Evolutionary conservation across 179 eudicot species (phyloP).

Genomic region (Drosera spatulata): DNA sequence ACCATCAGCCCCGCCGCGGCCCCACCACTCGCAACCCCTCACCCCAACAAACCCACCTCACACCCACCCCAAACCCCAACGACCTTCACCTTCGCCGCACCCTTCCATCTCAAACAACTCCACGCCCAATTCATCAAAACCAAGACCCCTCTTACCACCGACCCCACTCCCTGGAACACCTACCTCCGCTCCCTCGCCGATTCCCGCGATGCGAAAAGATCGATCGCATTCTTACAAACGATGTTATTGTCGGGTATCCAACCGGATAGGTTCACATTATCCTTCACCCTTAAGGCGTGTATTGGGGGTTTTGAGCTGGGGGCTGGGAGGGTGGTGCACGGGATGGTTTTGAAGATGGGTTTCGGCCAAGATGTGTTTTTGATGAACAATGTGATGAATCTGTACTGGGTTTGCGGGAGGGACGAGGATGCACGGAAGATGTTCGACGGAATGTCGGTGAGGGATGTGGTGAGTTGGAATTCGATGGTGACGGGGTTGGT

Average conservation of each 20-base stretch:
- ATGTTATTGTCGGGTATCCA: conserved; percentile 11
- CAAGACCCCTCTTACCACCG: conserved; percentile 7
- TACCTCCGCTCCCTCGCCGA: conserved; percentile 21
- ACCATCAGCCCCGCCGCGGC: no score
- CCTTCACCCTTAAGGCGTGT: conserved; percentile 38
- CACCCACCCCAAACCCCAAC: conserved; percentile 17
- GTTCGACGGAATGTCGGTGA: conserved; percentile 34
- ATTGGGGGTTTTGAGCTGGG: conserved; percentile 12
- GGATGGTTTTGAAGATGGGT: conserved; percentile 26
- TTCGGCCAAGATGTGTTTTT: conserved; percentile 21
- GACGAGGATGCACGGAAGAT: conserved; percentile 15
- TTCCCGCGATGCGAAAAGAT: conserved; percentile 16
- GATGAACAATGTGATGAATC: conserved; percentile 17
- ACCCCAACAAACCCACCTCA: no score
- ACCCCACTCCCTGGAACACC: conserved; percentile 22
- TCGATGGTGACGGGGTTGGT: conserved; percentile 29
- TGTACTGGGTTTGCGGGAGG: conserved; percentile 26
- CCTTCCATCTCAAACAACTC: conserved; percentile 26
- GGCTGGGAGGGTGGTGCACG: conserved; percentile 27
- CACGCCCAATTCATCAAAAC: conserved; percentile 20
- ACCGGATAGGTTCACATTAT: conserved; percentile 25
- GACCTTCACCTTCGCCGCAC: conserved; percentile 20
- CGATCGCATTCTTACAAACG: conserved; percentile 20
- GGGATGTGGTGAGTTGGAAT: conserved; percentile 73
- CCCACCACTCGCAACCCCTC: no score